Evolutionary conservation across 169 alveolate genomes (phyloP), one percentile per base, ranked within the genome.

Genomic region (Cystoisospora suis): DNA sequence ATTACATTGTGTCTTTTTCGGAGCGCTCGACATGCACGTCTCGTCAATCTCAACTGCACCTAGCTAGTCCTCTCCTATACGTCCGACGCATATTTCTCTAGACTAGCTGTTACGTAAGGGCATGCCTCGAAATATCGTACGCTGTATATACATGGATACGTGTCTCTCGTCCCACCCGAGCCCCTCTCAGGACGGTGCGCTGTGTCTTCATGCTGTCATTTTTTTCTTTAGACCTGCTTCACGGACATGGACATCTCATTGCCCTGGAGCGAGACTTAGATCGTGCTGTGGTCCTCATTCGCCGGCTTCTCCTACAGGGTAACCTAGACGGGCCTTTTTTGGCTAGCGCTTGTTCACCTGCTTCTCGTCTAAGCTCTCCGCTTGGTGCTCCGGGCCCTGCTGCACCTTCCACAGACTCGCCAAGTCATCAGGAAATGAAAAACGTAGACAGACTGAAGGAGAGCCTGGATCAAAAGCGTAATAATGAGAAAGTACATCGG

Each of bases 251-350:
- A 1, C n/a, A 75, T 0, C 53, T 92, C 9, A 61, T 92, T 23
- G 90, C 94, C 44, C 81, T 92, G 17, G 94, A 92, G 59, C 69
- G 79, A 23, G 92, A 92, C 53, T 34, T 20, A 20, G 23, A 15
- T 34, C 81, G 94, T 23, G 91, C 91, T 17, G 83, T 81, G 75
- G 69, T 88, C 42, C 61, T 92, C 36, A 49, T 92, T 23, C 75
- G 65, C 44, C 61, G 94, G 45, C 58, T 92, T 17, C 46, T 83
- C 15, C 75, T 4, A 1, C 49, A 81, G 70, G 75, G 88, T 7
- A 34, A 17, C 27, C 53, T 72, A 34, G 58, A 38, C 29, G 83
- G 83, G 1, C 83, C 83, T 9, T 72, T 38, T 32, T 1, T 38
- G 3, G 83, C 36, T 17, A 29, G 58, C 29, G 9, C 42, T 0